Percentiles rank a stretch among this genome's conserved stretches.
Conservation (phyloP, 352 stramenopile genomes). For the Phytophthora cactorum region DNA sequence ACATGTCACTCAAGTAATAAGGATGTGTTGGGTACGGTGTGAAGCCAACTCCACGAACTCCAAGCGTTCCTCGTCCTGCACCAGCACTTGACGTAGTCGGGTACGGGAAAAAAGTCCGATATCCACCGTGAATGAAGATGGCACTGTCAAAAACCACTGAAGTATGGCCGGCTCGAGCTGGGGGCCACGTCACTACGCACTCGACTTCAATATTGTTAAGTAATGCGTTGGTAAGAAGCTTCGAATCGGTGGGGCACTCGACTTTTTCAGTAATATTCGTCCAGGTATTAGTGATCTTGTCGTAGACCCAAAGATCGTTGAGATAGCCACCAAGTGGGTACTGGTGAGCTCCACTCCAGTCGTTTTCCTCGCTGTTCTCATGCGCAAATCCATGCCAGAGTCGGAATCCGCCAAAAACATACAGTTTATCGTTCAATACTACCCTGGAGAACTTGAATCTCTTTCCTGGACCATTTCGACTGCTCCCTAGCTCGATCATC, state of each 20-base stretch:
- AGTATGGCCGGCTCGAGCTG: slow-evolving; percentile 86
- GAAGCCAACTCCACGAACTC: slow-evolving; percentile 58
- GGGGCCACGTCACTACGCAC: slow-evolving; percentile 91
- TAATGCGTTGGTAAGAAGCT: slow-evolving; percentile 57
- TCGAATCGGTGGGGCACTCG: slow-evolving; percentile 49
- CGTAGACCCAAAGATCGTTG: slow-evolving; percentile 94
- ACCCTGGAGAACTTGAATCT: slow-evolving; percentile 94
- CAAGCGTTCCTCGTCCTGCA: slow-evolving; percentile 67
- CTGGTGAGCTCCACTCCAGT: slow-evolving; percentile 78
- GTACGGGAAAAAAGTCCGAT: slow-evolving; percentile 96
- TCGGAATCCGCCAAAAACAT: slow-evolving; percentile 92
- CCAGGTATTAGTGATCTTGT: slow-evolving; percentile 71
- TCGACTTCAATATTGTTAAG: slow-evolving; percentile 70
- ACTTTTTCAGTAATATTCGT: slow-evolving; percentile 72
- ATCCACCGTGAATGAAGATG: slow-evolving; percentile 93
- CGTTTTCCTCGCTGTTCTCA: slow-evolving; percentile 89
- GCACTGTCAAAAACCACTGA: slow-evolving; percentile 74
- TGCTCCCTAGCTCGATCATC: slow-evolving; percentile 78
- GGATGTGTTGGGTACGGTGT: slow-evolving; percentile 91
- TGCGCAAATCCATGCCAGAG: slow-evolving; percentile 96
- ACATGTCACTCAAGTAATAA: slow-evolving; percentile 96
- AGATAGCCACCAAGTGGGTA: slow-evolving; percentile 94
- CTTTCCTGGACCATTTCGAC: slow-evolving; percentile 74
- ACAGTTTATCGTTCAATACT: slow-evolving; percentile 60
- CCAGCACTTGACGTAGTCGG: slow-evolving; percentile 88